Evolutionary conservation across 805 yeast species (phyloP), one percentile per base, ranked within the genome.

Genomic region (Saturnispora serradocipensis): DNA sequence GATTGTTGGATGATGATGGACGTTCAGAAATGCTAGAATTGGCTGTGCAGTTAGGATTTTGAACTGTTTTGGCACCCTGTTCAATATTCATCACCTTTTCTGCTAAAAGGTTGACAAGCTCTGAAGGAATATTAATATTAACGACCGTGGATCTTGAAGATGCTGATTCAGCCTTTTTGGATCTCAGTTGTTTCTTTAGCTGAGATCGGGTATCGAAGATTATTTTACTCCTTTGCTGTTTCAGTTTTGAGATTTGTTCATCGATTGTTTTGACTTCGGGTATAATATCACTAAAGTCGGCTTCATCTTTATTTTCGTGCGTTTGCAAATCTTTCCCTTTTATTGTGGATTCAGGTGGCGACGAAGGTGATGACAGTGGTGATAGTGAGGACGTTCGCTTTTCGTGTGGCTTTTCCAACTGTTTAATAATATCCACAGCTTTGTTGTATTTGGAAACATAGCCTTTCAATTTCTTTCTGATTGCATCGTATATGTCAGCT

Each of bases 401-500:
- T 18, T 16, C 22, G 8, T 38, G 22, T 4, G 44, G 24, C 13
- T 3, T 25, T n/a, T 28, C 20, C 9, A 49, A n/a, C 3, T 43
- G 25, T 18, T 49, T 20, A 18, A 49, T 43, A 7, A 43, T 11
- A 28, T 49, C 44, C 6, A 24, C 18, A 15, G 55, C 45, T 3
- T 34, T n/a, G 22, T 48, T 54, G 27, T 53, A 51, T 46, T 53
- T 52, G 3, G 6, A 10, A 22, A 46, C 51, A 20, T 52, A 49
- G 50, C 54, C 36, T 40, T 53, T 54, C 50, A 57, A 46, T 40
- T 60, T 49, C 52, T 60, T 20, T 54, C 51, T 48, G 27, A 55
- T 53, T 1, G 49, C 20, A 22, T 48, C 47, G n/a, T 49, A 46
- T n/a, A 54, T 43, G 22, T 38, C 43, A 22, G 52, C 50, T 34